Evolutionary conservation across 352 stramenopile species (phyloP).

Genomic region (Globisporangium perplexum): DNA sequence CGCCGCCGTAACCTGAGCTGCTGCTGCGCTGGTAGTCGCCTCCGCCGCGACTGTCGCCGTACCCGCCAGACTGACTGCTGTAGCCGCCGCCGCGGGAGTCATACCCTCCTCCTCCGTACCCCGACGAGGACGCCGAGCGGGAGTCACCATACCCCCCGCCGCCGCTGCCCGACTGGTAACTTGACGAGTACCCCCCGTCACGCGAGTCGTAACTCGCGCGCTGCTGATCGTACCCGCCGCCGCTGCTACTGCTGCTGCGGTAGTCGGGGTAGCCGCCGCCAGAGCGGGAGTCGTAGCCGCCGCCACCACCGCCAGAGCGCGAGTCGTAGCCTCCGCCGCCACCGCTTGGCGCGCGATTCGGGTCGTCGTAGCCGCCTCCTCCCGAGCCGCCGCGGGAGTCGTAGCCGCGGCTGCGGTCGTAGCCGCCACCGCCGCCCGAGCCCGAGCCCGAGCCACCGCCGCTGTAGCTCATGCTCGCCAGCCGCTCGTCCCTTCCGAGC

Average conservation of each 20-base stretch:
- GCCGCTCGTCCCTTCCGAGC: neutral
- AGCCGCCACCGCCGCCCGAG: slow-evolving; percentile 20
- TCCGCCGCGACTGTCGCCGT: neutral
- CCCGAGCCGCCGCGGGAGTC: slow-evolving; percentile 11
- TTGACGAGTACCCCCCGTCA: slow-evolving; percentile 1
- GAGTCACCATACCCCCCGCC: slow-evolving; percentile 20
- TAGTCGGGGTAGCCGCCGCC: slow-evolving; percentile 13
- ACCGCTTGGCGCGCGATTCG: neutral
- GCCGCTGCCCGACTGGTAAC: slow-evolving; percentile 9
- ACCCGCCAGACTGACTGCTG: slow-evolving; percentile 5
- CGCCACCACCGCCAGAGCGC: slow-evolving; percentile 9
- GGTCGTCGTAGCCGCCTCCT: slow-evolving; percentile 16
- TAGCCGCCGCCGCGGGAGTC: slow-evolving; percentile 22
- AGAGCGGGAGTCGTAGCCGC: slow-evolving; percentile 10
- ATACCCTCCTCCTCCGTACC: slow-evolving; percentile 13
- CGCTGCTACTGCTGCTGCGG: slow-evolving; percentile 3
- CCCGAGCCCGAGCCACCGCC: slow-evolving; percentile 20
- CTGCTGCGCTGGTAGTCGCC: slow-evolving; percentile 6
- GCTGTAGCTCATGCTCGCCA: slow-evolving; percentile 38
- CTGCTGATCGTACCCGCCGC: slow-evolving; percentile 9
- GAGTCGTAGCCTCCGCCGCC: slow-evolving; percentile 20
- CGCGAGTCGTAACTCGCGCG: slow-evolving; percentile 18
- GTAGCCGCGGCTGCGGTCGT: slow-evolving; percentile 14
- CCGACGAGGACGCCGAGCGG: slow-evolving; percentile 18
- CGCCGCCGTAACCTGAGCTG: slow-evolving; percentile 16